These are phyloP conservation scores for Plasmodium reichenowi DNA, from an alignment of 169 alveolate genomes.

Conservation along the genomic window DNA sequence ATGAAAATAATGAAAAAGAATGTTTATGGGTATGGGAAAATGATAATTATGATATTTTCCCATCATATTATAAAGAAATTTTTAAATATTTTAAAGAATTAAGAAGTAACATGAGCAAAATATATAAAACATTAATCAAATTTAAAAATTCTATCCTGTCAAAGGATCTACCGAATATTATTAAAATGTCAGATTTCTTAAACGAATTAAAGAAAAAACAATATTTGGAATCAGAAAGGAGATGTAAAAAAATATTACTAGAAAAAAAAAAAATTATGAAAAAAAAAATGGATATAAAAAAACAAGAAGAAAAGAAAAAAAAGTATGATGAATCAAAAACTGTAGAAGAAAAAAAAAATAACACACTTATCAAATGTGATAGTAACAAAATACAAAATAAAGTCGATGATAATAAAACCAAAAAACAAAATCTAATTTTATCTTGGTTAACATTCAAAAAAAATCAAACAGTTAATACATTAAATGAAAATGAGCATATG, in stretches of 20 bases:
- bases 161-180: slow-evolving; percentile 46
- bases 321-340: slow-evolving; percentile 37
- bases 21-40: slow-evolving; percentile 77
- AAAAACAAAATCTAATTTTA: slow-evolving; percentile 52
- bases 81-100: slow-evolving; percentile 71
- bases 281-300: slow-evolving; percentile 69
- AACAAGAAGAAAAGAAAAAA: slow-evolving; percentile 75
- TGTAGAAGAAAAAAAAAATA: slow-evolving; percentile 52
- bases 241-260: slow-evolving; percentile 49
- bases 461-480: slow-evolving; percentile 18
- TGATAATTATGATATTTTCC: slow-evolving; percentile 70
- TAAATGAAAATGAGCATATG: slow-evolving; percentile 12
- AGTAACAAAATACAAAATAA: slow-evolving; percentile 26
- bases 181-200: slow-evolving; percentile 56
- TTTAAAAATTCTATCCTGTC: slow-evolving; percentile 42
- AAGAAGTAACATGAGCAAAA: slow-evolving; percentile 50
- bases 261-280: slow-evolving; percentile 71
- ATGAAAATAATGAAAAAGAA: slow-evolving; percentile 73
- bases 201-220: slow-evolving; percentile 67
- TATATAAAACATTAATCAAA: slow-evolving; percentile 67
- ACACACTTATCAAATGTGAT: slow-evolving; percentile 44
- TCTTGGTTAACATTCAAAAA: slow-evolving; percentile 71
- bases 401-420: slow-evolving; percentile 53
- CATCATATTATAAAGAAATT: slow-evolving; percentile 62
- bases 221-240: slow-evolving; percentile 67